Evolutionary conservation across 2,329 filamentous ascomycete genomes (phyloP).

Genomic region (Penicillium sp.): DNA sequence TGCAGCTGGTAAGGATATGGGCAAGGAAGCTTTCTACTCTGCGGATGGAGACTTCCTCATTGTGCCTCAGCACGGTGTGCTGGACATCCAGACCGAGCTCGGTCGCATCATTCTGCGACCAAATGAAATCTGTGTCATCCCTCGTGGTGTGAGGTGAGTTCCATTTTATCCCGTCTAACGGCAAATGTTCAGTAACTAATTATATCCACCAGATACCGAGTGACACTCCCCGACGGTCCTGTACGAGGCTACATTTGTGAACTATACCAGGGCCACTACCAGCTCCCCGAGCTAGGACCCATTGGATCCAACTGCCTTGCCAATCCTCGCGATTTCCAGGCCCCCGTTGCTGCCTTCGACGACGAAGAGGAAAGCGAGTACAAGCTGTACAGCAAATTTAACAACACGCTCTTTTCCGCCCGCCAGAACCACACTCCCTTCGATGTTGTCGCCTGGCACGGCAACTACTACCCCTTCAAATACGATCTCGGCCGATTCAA

Average conservation of each 20-base stretch:
- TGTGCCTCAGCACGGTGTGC: conserved; percentile 69
- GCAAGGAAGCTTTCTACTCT: conserved; percentile 76
- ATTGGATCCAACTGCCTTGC: conserved; percentile 74
- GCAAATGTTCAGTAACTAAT: neutral
- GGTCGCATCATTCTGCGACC: conserved; percentile 72
- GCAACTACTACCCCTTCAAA: conserved; percentile 77
- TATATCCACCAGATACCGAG: conserved; percentile 55
- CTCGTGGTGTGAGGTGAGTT: conserved; percentile 62
- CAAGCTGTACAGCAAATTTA: conserved; percentile 64
- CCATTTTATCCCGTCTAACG: neutral
- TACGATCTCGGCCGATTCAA: conserved; percentile 78
- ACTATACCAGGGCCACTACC: conserved; percentile 70
- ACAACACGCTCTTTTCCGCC: conserved; percentile 65
- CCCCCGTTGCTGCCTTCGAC: conserved; percentile 67
- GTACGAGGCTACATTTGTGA: conserved; percentile 73
- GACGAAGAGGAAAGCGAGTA: conserved; percentile 57
- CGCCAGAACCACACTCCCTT: conserved; percentile 70
- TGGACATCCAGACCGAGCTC: conserved; percentile 76
- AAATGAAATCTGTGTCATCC: conserved; percentile 75
- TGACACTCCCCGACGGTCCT: conserved; percentile 61
- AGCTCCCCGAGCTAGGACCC: conserved; percentile 69
- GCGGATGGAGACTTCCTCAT: conserved; percentile 78
- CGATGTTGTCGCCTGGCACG: conserved; percentile 78
- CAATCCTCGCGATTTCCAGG: conserved; percentile 73
- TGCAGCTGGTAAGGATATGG: conserved; percentile 75